Evolutionary conservation across 768 basidiomycete genomes (phyloP).

Genomic region (Pleurotus giganteus): DNA sequence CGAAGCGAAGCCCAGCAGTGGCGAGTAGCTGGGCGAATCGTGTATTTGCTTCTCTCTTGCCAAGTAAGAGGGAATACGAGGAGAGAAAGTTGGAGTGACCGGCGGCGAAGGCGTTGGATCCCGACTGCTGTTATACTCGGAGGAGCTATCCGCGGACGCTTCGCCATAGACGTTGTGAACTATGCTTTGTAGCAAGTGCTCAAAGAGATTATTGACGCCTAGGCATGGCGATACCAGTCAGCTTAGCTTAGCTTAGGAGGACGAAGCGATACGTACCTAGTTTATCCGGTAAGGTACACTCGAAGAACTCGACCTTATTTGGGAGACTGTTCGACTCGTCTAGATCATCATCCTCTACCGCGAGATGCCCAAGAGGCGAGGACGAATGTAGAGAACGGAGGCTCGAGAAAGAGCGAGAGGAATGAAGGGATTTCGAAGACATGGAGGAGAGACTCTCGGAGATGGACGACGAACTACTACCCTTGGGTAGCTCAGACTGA

Average conservation of each 20-base stretch:
- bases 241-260: background rate
- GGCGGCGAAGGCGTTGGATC: background rate
- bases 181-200: background rate
- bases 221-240: too few species aligned
- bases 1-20: too few species aligned
- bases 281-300: background rate
- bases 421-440: background rate
- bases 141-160: background rate
- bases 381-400: background rate
- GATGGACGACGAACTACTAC: background rate
- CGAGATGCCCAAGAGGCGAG: background rate
- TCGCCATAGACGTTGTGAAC: background rate
- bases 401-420: slow-evolving; percentile 2
- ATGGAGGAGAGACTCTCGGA: background rate
- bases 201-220: background rate
- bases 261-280: background rate
- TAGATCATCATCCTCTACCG: background rate
- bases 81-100: background rate
- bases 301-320: slow-evolving; percentile 4
- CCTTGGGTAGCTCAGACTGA: background rate
- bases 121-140: background rate
- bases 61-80: background rate
- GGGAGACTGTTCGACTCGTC: slow-evolving; percentile 4
- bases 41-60: background rate
- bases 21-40: background rate